Conservation (phyloP, 2,329 filamentous ascomycete species). For the Talaromyces verruculosus region DNA sequence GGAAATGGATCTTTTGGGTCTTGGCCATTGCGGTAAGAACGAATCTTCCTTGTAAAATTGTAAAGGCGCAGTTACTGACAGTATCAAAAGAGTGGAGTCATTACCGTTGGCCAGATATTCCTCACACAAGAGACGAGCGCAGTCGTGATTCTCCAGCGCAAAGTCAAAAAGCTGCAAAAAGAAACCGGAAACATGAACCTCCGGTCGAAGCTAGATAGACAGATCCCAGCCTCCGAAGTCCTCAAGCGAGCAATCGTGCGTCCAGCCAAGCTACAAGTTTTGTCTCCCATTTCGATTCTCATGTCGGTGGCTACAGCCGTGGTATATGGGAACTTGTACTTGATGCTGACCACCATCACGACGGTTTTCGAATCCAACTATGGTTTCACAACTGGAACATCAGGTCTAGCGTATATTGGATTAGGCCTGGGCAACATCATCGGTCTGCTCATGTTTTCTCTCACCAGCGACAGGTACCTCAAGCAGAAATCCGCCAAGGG, state of each 20-base stretch:
- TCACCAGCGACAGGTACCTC: constrained; percentile 25
- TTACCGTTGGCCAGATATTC: constrained; percentile 37
- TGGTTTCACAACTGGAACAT: constrained; percentile 46
- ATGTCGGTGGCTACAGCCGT: constrained; percentile 57
- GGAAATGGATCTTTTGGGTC: constrained; percentile 41
- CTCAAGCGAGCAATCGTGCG: constrained; percentile 50
- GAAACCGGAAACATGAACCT: constrained; percentile 42
- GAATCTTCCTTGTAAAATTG: not conserved
- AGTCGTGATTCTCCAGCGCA: constrained; percentile 43
- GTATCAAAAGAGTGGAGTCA: constrained; percentile 33
- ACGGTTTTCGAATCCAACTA: constrained; percentile 55
- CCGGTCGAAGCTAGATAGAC: constrained; percentile 33
- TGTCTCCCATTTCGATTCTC: constrained; percentile 56
- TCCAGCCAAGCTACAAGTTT: constrained; percentile 47
- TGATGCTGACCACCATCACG: constrained; percentile 58
- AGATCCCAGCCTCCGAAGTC: constrained; percentile 40
- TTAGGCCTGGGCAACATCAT: constrained; percentile 46
- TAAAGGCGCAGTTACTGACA: not conserved
- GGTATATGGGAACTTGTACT: constrained; percentile 58
- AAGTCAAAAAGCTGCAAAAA: constrained; percentile 45
- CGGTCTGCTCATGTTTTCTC: constrained; percentile 22
- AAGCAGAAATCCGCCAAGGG: constrained; percentile 20
- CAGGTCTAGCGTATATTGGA: constrained; percentile 53
- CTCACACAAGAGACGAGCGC: constrained; percentile 49
- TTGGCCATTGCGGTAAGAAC: constrained; percentile 32